Percentiles rank a stretch among this genome's conserved stretches.
phyloP scores from a whole-genome alignment of 805 yeast genomes.

The Tetrapisispora nanseiensis region DNA sequence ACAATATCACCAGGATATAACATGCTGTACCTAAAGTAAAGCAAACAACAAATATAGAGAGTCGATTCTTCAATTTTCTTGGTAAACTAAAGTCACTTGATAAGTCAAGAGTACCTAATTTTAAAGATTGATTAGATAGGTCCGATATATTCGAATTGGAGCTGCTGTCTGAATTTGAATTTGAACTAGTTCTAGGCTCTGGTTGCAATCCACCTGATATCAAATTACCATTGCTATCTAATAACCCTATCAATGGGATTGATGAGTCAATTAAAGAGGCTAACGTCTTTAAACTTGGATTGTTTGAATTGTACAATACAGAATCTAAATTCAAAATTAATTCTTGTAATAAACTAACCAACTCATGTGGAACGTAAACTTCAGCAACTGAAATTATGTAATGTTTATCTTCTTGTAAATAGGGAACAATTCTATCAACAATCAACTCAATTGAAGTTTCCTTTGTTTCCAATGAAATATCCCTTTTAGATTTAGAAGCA shows the following conservation, averaged over 20 bases:
- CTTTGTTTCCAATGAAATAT: not conserved
- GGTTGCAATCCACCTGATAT: not conserved
- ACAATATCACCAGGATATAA: not conserved
- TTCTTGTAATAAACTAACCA: conserved; percentile 40
- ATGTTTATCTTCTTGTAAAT: conserved; percentile 42
- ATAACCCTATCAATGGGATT: conserved; percentile 18
- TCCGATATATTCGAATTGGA: not conserved
- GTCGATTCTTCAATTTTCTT: not conserved
- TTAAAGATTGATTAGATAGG: not conserved
- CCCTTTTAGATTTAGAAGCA: not conserved
- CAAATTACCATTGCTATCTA: conserved; percentile 4
- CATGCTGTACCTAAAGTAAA: not conserved
- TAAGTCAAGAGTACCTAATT: conserved; percentile 1
- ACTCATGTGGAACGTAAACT: conserved; percentile 60
- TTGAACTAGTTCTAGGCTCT: not conserved
- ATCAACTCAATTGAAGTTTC: not conserved
- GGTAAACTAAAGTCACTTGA: not conserved
- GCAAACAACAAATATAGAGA: not conserved
- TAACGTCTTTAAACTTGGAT: conserved; percentile 14
- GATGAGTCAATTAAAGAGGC: conserved; percentile 52
- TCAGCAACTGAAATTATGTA: conserved; percentile 82
- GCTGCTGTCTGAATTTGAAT: not conserved
- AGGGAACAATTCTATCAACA: conserved; percentile 67
- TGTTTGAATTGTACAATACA: conserved; percentile 49
- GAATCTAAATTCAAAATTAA: conserved; percentile 45